These are phyloP conservation scores for Trametes maxima DNA, from an alignment of 768 basidiomycete species.

Conservation along the genomic window DNA sequence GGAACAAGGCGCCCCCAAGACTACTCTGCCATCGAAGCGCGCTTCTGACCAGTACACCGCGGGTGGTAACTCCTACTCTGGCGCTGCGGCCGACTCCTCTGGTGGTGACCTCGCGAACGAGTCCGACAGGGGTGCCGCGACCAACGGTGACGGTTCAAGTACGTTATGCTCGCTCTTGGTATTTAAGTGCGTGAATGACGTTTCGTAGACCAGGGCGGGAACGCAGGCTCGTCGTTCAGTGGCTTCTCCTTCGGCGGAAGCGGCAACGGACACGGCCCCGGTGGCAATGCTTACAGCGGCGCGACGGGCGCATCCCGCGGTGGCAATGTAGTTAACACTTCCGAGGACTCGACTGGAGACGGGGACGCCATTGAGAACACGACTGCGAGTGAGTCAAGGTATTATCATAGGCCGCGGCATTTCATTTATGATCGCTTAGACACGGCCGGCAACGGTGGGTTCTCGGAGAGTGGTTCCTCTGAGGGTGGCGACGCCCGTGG, in stretches of 20 bases:
- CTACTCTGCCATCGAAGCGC: conserved; percentile 23
- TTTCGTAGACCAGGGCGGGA: conserved; percentile 20
- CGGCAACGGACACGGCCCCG: conserved; percentile 23
- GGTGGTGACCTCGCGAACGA: conserved; percentile 27
- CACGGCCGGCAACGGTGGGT: conserved; percentile 19
- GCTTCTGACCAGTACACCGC: conserved; percentile 25
- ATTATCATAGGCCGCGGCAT: background rate
- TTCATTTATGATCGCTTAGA: conserved; percentile 1
- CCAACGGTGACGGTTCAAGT: conserved; percentile 26
- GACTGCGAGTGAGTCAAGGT: conserved; percentile 11
- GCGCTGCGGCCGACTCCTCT: conserved; percentile 23
- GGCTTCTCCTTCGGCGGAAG: conserved; percentile 26
- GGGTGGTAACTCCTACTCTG: conserved; percentile 34
- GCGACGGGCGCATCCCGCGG: conserved; percentile 21
- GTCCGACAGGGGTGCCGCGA: conserved; percentile 2
- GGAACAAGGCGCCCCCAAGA: background rate
- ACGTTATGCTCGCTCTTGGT: background rate
- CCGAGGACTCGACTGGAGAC: background rate
- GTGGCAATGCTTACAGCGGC: conserved; percentile 27
- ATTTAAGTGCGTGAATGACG: background rate
- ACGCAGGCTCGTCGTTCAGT: conserved; percentile 21
- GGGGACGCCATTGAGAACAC: conserved; percentile 16
- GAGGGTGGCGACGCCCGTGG: conserved; percentile 20
- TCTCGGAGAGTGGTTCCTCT: conserved; percentile 24
- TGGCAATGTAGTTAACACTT: conserved; percentile 18